These are phyloP conservation scores for Gilbertella persicaria DNA, from an alignment of 371 early-diverging fungal genomes.

Conservation along the genomic window DNA sequence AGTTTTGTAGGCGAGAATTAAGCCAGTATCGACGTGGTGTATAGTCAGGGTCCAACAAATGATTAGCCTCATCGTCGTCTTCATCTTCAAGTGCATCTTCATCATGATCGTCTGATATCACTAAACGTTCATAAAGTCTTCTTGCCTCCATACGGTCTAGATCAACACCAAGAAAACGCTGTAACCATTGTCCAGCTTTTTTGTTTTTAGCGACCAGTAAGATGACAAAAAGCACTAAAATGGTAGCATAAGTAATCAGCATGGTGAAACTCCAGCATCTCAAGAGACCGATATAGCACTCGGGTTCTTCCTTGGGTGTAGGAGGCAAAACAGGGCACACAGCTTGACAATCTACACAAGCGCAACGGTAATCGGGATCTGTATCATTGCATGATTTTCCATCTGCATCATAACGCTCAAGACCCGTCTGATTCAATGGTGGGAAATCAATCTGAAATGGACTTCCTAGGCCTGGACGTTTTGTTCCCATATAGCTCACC, in stretches of 20 bases:
- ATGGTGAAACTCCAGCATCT: conserved; percentile 66
- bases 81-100: conserved; percentile 36
- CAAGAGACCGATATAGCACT: conserved; percentile 52
- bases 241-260: conserved; percentile 49
- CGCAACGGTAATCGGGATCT: conserved; percentile 60
- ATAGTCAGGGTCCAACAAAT: conserved; percentile 58
- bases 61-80: conserved; percentile 34
- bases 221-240: conserved; percentile 33
- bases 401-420: conserved; percentile 40
- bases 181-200: conserved; percentile 15
- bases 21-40: conserved; percentile 63
- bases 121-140: conserved; percentile 55
- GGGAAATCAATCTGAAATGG: conserved; percentile 74
- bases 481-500: conserved; percentile 66
- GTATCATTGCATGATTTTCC: conserved; percentile 63
- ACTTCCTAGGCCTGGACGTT: conserved; percentile 61
- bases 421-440: conserved; percentile 33
- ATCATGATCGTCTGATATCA: conserved; percentile 46
- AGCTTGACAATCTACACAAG: conserved; percentile 73
- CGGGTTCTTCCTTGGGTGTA: conserved; percentile 48
- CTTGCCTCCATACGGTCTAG: conserved; percentile 33
- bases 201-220: conserved; percentile 29
- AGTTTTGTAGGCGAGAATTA: conserved; percentile 59
- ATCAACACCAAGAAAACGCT: conserved; percentile 17
- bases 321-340: conserved; percentile 63